These are phyloP conservation scores for Suillus variegatus DNA, from an alignment of 768 basidiomycete species.

Conservation along the genomic window DNA sequence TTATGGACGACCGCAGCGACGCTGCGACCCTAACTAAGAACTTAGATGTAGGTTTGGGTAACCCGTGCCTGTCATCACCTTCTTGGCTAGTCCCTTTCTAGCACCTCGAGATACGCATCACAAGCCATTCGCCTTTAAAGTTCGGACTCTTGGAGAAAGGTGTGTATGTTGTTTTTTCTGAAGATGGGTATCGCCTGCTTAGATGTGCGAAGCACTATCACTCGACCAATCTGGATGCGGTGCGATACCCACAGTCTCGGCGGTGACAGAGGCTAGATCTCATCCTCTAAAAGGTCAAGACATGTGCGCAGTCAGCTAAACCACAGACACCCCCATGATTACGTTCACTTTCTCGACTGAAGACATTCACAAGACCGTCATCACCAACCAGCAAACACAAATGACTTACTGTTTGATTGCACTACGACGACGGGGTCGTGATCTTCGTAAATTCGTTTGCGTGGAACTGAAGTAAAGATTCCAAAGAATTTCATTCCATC, in stretches of 20 bases:
- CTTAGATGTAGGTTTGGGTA: neutral
- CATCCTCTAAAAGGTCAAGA: neutral
- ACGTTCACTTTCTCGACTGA: constrained; percentile 6
- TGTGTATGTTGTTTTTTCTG: neutral
- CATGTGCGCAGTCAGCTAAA: neutral
- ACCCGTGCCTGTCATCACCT: neutral
- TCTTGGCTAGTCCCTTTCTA: neutral
- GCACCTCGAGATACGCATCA: neutral
- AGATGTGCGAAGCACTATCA: neutral
- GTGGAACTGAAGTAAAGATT: constrained; percentile 24
- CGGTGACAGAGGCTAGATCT: neutral
- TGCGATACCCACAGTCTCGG: neutral
- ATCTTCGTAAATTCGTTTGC: constrained; percentile 30
- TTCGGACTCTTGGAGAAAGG: neutral
- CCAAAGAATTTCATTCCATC: constrained; percentile 21
- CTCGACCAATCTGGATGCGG: neutral
- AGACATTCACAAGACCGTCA: constrained; percentile 5
- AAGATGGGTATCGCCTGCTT: neutral
- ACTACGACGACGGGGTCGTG: constrained; percentile 30
- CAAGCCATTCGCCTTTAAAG: neutral
- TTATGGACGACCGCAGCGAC: neutral
- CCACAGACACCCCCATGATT: neutral
- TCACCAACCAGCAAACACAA: constrained; percentile 3
- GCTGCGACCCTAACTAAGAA: neutral
- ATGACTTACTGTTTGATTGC: constrained; percentile 12